Evolutionary conservation across 192 early-diverging fungal genomes (phyloP), one percentile per base, ranked within the genome.

Genomic region (Dissophora globulifera): DNA sequence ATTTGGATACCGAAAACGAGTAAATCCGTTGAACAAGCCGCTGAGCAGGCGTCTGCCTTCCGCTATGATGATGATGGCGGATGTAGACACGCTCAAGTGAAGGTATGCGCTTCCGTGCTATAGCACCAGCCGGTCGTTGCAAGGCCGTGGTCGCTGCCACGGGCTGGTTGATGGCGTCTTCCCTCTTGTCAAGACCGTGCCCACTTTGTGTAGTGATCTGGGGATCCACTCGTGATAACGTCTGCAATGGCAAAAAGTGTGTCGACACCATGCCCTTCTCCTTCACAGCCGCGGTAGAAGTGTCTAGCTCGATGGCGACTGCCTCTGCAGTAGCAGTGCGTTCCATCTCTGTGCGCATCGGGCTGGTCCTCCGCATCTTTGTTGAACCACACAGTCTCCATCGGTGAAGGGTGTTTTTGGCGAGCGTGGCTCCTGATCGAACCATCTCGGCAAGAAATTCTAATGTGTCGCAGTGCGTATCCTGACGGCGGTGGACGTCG

Each of bases 231-330:
- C 42, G 19, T 22, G 53, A 38, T 1, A 31, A 20, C 17, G 57
- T 63, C 16, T 48, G 32, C 15, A 59, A 26, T 8, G 66, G 66
- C 7, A 32, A 15, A 30, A 68, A 68, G 10, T 35, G 49, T 10
- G 56, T 68, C 29, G 66, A 68, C 2, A 52, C 29, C 66, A 68
- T 68, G 10, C 38, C 23, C 5, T 58, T 54, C 46, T 23, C 66
- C 38, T 67, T n/a, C n/a, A n/a, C 35, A 13, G 35, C 12, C 13
- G 55, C n/a, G 40, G 29, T 16, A 16, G 40, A 27, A 12, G 40
- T 12, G 11, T 16, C 55, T 16, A 42, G 40, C 27, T 25, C n/a
- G n/a, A n/a, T n/a, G n/a, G n/a, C n/a, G n/a, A n/a, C n/a, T n/a
- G n/a, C 35, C 13, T 38, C 35, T 38, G 35, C 7, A 13, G 35